Base-by-base conservation (phyloP, 306 rosid species). In the Trifolium pratense region DNA sequence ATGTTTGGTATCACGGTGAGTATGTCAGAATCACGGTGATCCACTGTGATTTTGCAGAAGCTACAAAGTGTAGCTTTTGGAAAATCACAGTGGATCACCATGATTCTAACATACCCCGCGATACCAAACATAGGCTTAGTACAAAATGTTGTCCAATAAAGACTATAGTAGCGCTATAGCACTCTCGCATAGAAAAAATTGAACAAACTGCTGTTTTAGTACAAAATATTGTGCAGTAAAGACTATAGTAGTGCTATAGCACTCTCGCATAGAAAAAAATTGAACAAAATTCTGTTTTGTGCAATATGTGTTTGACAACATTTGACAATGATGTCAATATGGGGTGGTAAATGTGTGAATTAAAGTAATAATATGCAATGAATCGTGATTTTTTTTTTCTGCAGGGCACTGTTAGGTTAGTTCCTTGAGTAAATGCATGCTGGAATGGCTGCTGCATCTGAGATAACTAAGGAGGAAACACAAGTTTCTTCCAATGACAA, bases 391-490 rank as follows among this genome's bases (percentile, higher is more conserved):
- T 70, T 69, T 6, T 70, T 69, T 74, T 40, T 21, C 29, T 73
- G 75, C 69, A 61, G 60, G 76, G 60, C 53, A 62, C 5, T 11
- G 17, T 61, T 13, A 21, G 31, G 66, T 61, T 23, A 68, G 80
- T 75, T 70, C 39, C 29, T 64, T 43, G 55, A 21, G 57, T 56
- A 60, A 67, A 53, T 40, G 52, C 70, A 53, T 40, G 52, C 37
- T 0, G 52, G 40, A 65, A 91, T 91, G 94, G 86, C 87, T 76
- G 79, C 82, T 23, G 59, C 63, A 43, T 65, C 86, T 8, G 70
- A 76, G 53, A 15, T 25, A 42, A 61, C 71, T 39, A 80, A 75
- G 16, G 71, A 81, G 70, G 84, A 76, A 42, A 7, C 71, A 60
- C 79, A 34, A 23, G 85, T 58, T 68, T 40, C 72, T 73, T 66